These are phyloP conservation scores for Serendipita vermifera DNA, from an alignment of 768 basidiomycete genomes.

Conservation along the genomic window DNA sequence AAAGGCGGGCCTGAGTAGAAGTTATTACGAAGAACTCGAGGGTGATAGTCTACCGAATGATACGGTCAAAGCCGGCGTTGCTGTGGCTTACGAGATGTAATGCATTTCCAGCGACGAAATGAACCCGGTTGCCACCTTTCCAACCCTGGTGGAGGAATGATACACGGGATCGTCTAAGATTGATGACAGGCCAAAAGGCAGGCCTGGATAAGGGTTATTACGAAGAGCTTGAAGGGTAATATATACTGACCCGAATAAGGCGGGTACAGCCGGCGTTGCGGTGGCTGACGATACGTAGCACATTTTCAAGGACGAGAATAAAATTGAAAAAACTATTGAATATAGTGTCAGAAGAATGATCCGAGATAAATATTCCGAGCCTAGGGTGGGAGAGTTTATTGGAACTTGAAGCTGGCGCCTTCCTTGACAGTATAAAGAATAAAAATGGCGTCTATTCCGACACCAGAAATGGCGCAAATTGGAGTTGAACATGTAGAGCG, in stretches of 20 bases:
- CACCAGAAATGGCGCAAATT: not conserved
- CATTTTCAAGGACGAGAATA: not conserved
- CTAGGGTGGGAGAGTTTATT: not conserved
- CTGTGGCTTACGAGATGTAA: not conserved
- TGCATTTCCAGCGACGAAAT: not conserved
- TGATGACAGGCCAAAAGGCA: conserved; percentile 53
- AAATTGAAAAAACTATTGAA: conserved; percentile 19
- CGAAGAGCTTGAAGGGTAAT: conserved; percentile 51
- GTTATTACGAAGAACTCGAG: conserved; percentile 58
- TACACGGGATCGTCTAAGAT: conserved; percentile 78
- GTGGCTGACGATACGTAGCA: not conserved
- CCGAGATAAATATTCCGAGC: not conserved
- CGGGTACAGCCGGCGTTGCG: not conserved
- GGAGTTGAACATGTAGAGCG: conserved; percentile 5
- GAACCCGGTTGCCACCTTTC: conserved; percentile 50
- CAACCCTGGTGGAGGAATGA: conserved; percentile 52
- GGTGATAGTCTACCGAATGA: conserved; percentile 32
- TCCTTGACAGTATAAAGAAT: not conserved
- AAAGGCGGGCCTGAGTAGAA: conserved; percentile 56
- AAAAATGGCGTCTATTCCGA: not conserved
- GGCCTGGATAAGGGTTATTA: conserved; percentile 64
- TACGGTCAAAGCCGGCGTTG: not conserved
- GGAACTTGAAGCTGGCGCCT: not conserved
- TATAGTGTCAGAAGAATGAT: not conserved
- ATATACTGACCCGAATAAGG: conserved; percentile 7